Evolutionary conservation across 1,139 yeast species (phyloP), one percentile per base, ranked within the genome.

Genomic region (Candida sp.): DNA sequence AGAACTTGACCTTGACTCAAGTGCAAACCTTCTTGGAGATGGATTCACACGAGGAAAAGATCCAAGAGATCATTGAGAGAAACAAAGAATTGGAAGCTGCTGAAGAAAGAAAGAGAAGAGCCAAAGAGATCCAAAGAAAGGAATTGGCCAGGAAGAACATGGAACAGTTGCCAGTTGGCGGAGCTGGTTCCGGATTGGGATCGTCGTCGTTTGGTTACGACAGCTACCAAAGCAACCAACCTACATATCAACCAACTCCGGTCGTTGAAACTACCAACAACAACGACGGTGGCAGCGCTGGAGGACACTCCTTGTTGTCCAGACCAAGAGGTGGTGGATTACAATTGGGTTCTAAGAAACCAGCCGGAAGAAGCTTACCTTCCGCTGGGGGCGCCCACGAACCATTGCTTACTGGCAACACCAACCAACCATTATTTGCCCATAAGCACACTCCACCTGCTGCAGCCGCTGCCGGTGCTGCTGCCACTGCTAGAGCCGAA

Each of bases 41-140:
- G 99, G 98, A 96, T 72, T 89, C 97, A 38, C 98, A 94, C 66
- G 99, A 96, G 72, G 99, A 96, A 73, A 93, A 91, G 77, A 93
- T 96, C 64, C 98, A 94, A 76, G 98, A 96, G 69, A 93, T 94
- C 66, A 94, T 96, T 63, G 98, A 94, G 71, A 86, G 96, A 68
- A 94, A 94, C 74, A 96, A 94, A 74, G 99, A 94, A 73, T 78
- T 91, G 66, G 99, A 94, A 72, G 99, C 99, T 42, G 88, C 92
- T 48, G 99, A 94, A 71, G 98, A 94, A 72, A 88, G 98, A 71
- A 94, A 93, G 75, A 89, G 96, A 71, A 87, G 91, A 68, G 99
- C 98, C 46, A 90, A 89, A 71, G 98, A 94, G 70, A 88, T 96
- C 57, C 97, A 93, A 65, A 85, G 96, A 69, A 87, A 85, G 63